These are phyloP conservation scores for Cyberlindnera xylosilytica DNA, from an alignment of 805 yeast genomes.

Conservation along the genomic window DNA sequence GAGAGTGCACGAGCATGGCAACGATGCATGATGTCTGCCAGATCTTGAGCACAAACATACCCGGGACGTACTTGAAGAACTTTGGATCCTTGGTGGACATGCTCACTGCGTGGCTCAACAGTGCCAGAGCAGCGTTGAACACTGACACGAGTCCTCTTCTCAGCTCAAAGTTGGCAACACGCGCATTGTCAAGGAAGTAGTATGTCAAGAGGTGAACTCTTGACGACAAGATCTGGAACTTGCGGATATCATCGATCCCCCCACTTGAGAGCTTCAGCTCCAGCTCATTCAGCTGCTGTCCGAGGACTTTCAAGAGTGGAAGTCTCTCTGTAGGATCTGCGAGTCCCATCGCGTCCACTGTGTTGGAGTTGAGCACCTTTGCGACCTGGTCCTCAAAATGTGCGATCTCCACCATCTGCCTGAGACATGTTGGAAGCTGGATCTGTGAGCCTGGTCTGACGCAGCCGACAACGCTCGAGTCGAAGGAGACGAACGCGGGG, in stretches of 20 bases:
- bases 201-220: conserved; percentile 82
- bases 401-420: conserved; percentile 78
- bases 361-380: conserved; percentile 68
- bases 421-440: conserved; percentile 36
- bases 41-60: conserved; percentile 71
- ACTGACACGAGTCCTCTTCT: conserved; percentile 72
- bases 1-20: conserved; percentile 74
- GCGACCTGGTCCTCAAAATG: conserved; percentile 85
- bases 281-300: conserved; percentile 71
- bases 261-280: conserved; percentile 53
- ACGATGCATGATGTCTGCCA: conserved; percentile 94
- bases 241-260: conserved; percentile 63
- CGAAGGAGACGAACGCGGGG: conserved; percentile 89
- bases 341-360: conserved; percentile 61
- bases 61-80: conserved; percentile 78
- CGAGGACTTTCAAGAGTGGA: conserved; percentile 68
- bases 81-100: conserved; percentile 57
- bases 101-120: conserved; percentile 62
- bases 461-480: conserved; percentile 58
- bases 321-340: conserved; percentile 68
- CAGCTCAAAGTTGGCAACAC: conserved; percentile 48
- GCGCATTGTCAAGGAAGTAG: conserved; percentile 62
- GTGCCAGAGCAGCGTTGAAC: conserved; percentile 73
- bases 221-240: conserved; percentile 65
- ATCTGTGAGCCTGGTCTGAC: conserved; percentile 43